phyloP scores from a whole-genome alignment of 331 rosid genomes.

The Quercus phellos region DNA sequence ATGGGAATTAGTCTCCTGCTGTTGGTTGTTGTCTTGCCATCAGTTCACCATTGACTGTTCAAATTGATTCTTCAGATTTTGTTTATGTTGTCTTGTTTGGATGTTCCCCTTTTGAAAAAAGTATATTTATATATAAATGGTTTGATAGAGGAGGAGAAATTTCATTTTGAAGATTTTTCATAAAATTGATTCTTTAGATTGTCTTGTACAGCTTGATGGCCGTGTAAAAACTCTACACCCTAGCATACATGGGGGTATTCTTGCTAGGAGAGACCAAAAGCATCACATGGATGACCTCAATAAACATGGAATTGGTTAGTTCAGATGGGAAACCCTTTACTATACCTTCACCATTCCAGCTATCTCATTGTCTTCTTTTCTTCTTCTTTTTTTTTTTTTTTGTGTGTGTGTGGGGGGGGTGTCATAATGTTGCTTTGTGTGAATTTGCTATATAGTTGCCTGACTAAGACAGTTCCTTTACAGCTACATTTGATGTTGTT shows the following conservation, averaged over 20 bases:
- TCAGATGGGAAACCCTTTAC: background rate
- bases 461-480: conserved; percentile 6
- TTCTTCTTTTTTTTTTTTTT: background rate
- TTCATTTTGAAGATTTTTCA: background rate
- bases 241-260: conserved; percentile 81
- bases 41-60: background rate
- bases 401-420: too few species aligned
- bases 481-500: conserved; percentile 89
- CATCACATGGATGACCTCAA: conserved; percentile 83
- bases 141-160: background rate
- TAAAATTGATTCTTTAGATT: conserved; percentile 7
- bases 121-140: background rate
- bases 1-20: background rate
- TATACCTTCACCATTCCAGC: background rate
- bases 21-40: background rate
- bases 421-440: background rate
- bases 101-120: background rate
- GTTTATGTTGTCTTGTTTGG: background rate
- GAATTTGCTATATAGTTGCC: conserved; percentile 6
- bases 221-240: conserved; percentile 95
- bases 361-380: background rate
- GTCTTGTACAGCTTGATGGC: conserved; percentile 71
- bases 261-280: conserved; percentile 84
- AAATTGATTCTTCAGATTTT: background rate
- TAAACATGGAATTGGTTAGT: conserved; percentile 81